phyloP scores from a whole-genome alignment of 1,139 yeast genomes.

The Scheffersomyces titani region DNA sequence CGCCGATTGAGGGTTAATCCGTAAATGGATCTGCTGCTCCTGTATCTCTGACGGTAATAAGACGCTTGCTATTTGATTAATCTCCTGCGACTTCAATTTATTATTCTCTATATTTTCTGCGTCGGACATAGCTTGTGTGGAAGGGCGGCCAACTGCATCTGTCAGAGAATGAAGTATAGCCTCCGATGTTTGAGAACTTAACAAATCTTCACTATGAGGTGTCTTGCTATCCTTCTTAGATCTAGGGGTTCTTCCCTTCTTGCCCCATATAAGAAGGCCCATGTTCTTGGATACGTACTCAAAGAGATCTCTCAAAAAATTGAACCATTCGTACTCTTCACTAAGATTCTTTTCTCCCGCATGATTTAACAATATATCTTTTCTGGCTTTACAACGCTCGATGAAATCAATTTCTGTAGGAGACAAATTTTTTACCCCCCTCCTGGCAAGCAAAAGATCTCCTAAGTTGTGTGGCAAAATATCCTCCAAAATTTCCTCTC shows the following conservation, averaged over 20 bases:
- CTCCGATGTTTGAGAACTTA: constrained; percentile 6
- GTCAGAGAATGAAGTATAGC: background rate
- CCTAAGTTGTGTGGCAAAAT: constrained; percentile 72
- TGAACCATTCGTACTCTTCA: constrained; percentile 72
- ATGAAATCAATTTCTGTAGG: constrained; percentile 76
- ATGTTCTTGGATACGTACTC: constrained; percentile 78
- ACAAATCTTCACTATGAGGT: constrained; percentile 31
- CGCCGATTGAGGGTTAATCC: constrained; percentile 31
- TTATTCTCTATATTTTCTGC: background rate
- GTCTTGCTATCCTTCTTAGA: constrained; percentile 12
- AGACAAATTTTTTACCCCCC: constrained; percentile 46
- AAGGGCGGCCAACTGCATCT: background rate
- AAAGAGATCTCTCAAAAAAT: constrained; percentile 69
- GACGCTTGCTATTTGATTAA: constrained; percentile 27
- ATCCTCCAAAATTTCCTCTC: constrained; percentile 70
- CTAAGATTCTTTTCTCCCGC: constrained; percentile 45
- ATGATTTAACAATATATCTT: constrained; percentile 57
- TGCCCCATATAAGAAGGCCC: constrained; percentile 73
- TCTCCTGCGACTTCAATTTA: constrained; percentile 12
- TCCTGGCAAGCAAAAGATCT: constrained; percentile 49
- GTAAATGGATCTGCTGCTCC: constrained; percentile 46
- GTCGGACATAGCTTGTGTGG: background rate
- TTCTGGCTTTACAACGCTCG: constrained; percentile 67
- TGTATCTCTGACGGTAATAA: constrained; percentile 50
- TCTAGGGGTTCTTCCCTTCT: constrained; percentile 41